Percentiles rank a stretch among this genome's conserved stretches.
Conservation (phyloP, 768 basidiomycete genomes). For the Gloeopeniophorella convolvens region DNA sequence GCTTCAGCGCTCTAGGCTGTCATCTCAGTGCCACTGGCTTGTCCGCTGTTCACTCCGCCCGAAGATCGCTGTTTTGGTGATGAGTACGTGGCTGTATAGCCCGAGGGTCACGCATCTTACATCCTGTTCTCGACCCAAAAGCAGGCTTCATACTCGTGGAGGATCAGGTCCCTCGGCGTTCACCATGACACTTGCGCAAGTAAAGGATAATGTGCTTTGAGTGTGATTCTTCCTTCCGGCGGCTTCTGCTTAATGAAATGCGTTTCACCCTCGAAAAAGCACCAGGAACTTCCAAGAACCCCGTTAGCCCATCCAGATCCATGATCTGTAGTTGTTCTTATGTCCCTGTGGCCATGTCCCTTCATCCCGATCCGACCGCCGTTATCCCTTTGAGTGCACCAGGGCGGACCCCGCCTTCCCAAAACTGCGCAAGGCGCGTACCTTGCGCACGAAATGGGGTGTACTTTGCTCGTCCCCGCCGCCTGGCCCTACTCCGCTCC, state of each 20-base stretch:
- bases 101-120: no score
- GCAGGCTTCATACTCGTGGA: no score
- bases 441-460: neutral
- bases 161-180: no score
- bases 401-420: neutral
- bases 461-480: neutral
- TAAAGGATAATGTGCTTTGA: no score
- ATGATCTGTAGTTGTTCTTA: neutral
- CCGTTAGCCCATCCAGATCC: constrained; percentile 3
- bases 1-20: no score
- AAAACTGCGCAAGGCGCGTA: constrained; percentile 4
- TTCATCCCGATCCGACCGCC: constrained; percentile 7
- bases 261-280: no score
- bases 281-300: neutral
- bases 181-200: no score
- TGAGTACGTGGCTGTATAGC: no score
- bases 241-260: constrained; percentile 5
- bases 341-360: neutral
- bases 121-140: no score
- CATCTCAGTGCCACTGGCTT: no score
- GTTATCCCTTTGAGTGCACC: neutral
- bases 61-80: no score
- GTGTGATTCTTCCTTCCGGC: neutral
- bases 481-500: neutral
- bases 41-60: no score